These are phyloP conservation scores for Aspergillus latus DNA, from an alignment of 2,329 filamentous ascomycete species.

Conservation along the genomic window DNA sequence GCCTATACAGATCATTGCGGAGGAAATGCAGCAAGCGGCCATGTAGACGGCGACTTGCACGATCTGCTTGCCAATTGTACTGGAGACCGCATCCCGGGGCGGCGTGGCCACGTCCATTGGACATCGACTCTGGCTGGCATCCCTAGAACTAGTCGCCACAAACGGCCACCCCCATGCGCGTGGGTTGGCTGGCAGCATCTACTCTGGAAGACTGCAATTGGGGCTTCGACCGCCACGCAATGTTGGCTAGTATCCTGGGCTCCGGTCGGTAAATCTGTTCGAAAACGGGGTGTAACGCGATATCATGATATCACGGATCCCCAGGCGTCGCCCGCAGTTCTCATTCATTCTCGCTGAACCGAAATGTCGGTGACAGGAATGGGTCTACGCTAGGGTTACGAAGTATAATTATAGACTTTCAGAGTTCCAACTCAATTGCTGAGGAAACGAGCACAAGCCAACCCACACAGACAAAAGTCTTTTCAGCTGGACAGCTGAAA, in stretches of 20 bases:
- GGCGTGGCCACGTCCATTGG: not conserved
- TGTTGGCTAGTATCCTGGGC: not conserved
- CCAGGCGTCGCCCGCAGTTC: conserved; percentile 6
- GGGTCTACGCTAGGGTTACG: conserved; percentile 5
- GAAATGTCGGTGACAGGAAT: conserved; percentile 21
- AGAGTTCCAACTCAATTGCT: conserved; percentile 4
- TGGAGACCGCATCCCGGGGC: not conserved
- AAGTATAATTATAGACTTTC: conserved; percentile 1
- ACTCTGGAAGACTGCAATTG: not conserved
- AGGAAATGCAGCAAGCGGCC: not conserved
- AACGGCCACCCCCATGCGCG: not conserved
- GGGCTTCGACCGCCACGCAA: not conserved
- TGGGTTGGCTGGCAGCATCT: not conserved
- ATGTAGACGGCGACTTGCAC: not conserved
- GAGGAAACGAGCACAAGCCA: not conserved
- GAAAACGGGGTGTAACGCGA: conserved; percentile 4
- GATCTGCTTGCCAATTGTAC: not conserved
- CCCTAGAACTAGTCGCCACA: not conserved
- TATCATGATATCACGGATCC: not conserved
- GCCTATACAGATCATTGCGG: not conserved
- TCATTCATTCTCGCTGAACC: conserved; percentile 12
- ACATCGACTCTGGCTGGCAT: not conserved
- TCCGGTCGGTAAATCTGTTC: not conserved
- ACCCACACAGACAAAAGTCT: not conserved
- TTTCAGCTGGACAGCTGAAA: not conserved